Conservation (phyloP, 768 basidiomycete genomes). For the Zangia roseola region DNA sequence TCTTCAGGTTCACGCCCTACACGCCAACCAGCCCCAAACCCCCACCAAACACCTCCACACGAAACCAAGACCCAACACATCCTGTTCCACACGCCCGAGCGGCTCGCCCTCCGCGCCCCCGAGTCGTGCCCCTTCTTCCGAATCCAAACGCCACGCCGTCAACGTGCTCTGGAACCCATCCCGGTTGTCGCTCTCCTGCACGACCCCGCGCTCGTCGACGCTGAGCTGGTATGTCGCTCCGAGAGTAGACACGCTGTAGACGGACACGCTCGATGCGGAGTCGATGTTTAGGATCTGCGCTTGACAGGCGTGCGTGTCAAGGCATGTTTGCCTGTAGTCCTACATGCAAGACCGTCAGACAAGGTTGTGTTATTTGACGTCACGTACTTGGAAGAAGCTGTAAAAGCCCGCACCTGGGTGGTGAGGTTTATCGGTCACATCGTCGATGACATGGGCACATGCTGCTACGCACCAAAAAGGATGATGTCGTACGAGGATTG, state of each 20-base stretch:
- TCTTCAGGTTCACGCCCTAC: too few species aligned
- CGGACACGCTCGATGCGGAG: slow-evolving; percentile 34
- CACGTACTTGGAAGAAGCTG: slow-evolving; percentile 43
- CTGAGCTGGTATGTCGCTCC: slow-evolving; percentile 42
- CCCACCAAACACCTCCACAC: too few species aligned
- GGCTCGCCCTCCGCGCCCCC: too few species aligned
- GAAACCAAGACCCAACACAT: too few species aligned
- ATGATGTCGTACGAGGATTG: slow-evolving; percentile 39
- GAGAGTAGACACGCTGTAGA: slow-evolving; percentile 47
- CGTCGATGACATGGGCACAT: slow-evolving; percentile 28
- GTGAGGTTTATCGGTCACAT: slow-evolving; percentile 14
- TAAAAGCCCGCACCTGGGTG: slow-evolving; percentile 47
- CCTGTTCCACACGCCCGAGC: too few species aligned
- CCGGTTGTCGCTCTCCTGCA: slow-evolving; percentile 33
- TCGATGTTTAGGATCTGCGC: slow-evolving; percentile 43
- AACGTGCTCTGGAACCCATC: slow-evolving; percentile 44
- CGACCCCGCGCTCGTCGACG: slow-evolving; percentile 33
- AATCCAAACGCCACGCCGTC: slow-evolving; percentile 25
- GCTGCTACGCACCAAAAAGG: slow-evolving; percentile 41
- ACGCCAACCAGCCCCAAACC: too few species aligned
- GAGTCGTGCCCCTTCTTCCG: too few species aligned
- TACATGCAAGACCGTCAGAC: slow-evolving; percentile 12
- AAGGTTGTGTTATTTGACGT: too few species aligned
- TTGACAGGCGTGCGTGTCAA: slow-evolving; percentile 38
- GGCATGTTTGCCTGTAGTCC: slow-evolving; percentile 40